Base-by-base conservation (phyloP, 768 basidiomycete genomes). In the Collybia mongolica region DNA sequence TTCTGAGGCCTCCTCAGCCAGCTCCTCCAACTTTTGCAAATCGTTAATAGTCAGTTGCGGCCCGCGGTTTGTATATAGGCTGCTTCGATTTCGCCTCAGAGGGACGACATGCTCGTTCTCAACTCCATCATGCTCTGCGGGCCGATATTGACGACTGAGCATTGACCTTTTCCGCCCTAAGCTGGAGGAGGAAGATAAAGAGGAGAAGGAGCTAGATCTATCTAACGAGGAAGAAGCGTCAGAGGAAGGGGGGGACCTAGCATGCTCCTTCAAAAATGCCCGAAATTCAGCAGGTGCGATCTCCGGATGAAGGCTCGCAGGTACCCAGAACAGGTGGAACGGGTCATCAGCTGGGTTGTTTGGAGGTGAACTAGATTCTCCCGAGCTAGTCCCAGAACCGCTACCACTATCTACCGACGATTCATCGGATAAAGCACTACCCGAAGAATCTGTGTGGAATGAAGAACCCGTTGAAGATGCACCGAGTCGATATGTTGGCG, bases 321-420 rank as follows among this genome's bases (percentile, higher is more conserved):
- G 97, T 23, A 99, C 93, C 97, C 97, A 99, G 77, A 98, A 98
- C 56, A 98, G 82, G 68, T 93, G 89, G 60, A 86, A 85, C 2
- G 90, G 87, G 71, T 96, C 91, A 59, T 90, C 85, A 35, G 78
- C 66, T 62, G 68, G 70, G 41, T 66, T 71, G 56, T 72, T 73
- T 49, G 71, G 58, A 37, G 56, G 56, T 35, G 57, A 49, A 41
- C 49, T 53, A 14, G 56, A 22, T 38, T 68, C 67, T 43, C 60
- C 54, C 17, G 60, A 55, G 50, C 54, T 49, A 47, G 57, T 54
- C 18, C 52, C 50, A 14, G 58, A 58, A 36, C 59, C 53, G 52
- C 72, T 68, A 43, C 53, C 58, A 41, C 57, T 58, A 17, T 65
- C 59, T 23, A 59, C 54, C 3, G 62, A 57, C 65, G 53, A 54